Evolutionary conservation across 305 asterid genomes (phyloP), one percentile per base, ranked within the genome.

Genomic region (Plantago rigida): DNA sequence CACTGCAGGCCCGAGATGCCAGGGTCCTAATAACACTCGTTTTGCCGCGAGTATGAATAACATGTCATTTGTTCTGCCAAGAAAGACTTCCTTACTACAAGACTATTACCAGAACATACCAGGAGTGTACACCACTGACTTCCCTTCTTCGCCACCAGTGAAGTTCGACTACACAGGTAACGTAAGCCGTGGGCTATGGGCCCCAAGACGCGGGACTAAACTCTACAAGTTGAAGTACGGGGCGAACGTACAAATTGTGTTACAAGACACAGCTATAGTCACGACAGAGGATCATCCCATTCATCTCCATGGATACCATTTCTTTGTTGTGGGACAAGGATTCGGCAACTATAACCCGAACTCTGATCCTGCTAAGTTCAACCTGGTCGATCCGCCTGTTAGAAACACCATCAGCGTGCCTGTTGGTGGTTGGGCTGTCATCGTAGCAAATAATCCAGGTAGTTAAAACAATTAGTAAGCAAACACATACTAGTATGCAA

Each of bases 41-140:
- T 69, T 82, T 36, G 72, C 87, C 3, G 81, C 87, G 0, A 78
- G 84, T 22, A 71, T 76, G 72, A 81, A 81, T 66, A 81, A 81
- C 9, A 69, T 81, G 2, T 78, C 87, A 0, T 69, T 73, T 19
- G 68, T 82, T 11, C 70, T 79, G 0, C 87, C 87, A 0, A 60
- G 39, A 3, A 72, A 12, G 24, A 59, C 71, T 0, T 82, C 87
- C 0, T 22, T 82, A 14, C 41, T 74, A 6, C 81, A 82, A 57
- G 87, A 84, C 9, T 71, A 70, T 50, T 77, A 75, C 57, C 72
- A 79, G 47, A 71, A 71, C 13, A 48, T 77, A n/a, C 77, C 73
- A 0, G 84, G 87, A 4, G 26, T 82, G 39, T 82, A 44, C 54
- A 82, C 84, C 11, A 64, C 77, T 0, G 87, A 82, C 50, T 82